Conservation (phyloP, 345 rosid species). For the Reutealis trisperma region DNA sequence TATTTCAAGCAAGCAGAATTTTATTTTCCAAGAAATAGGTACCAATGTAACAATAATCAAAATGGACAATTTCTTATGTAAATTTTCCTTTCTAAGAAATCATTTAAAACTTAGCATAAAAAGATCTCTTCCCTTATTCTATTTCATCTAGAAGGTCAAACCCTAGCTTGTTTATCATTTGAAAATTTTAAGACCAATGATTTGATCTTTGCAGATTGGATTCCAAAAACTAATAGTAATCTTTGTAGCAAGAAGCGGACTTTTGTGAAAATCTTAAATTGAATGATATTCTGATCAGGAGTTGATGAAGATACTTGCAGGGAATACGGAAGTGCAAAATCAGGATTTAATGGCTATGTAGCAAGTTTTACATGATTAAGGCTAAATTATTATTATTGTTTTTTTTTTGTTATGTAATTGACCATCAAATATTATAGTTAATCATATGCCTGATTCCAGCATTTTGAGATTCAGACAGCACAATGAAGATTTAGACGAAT, state of each 20-base stretch:
- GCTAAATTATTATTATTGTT: too few species aligned
- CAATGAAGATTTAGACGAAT: not conserved
- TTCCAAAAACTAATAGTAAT: not conserved
- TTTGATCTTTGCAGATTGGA: not conserved
- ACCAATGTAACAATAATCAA: not conserved
- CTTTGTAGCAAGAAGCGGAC: not conserved
- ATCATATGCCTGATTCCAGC: not conserved
- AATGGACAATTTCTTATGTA: not conserved
- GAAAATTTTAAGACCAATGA: not conserved
- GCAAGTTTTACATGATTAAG: not conserved
- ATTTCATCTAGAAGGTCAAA: not conserved
- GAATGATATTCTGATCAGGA: too few species aligned
- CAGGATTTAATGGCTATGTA: not conserved
- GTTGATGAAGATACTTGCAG: too few species aligned
- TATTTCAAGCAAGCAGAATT: not conserved
- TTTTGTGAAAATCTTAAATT: too few species aligned
- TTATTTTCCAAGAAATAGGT: not conserved
- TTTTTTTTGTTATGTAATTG: not conserved
- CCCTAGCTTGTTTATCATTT: not conserved
- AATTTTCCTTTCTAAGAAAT: not conserved
- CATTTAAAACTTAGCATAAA: too few species aligned
- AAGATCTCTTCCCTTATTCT: not conserved
- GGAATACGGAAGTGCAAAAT: conserved; percentile 8
- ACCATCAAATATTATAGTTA: not conserved
- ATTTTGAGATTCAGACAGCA: not conserved